Evolutionary conservation across 768 basidiomycete species (phyloP), one percentile per base, ranked within the genome.

Genomic region (Pisolithus orientalis): DNA sequence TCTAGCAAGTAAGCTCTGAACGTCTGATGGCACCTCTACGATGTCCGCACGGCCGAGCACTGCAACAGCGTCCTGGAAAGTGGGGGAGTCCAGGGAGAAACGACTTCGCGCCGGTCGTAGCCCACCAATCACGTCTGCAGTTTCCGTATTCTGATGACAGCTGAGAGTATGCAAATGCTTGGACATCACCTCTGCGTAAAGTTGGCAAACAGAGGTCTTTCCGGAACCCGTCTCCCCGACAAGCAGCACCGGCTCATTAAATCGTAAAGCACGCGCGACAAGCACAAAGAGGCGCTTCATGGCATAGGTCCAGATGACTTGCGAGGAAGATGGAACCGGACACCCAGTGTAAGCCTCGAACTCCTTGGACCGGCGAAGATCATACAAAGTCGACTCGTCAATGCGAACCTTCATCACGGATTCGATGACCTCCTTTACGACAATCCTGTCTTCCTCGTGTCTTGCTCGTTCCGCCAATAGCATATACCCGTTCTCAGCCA

Each of bases 91-190:
- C 10, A 75, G 53, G 5, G 80, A 68, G 17, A 73, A 71, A 21
- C 89, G 82, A 68, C 90, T 91, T 29, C 95, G 83, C 10, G 91
- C 73, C 5, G 95, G 95, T 32, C 95, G 80, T 58, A 96, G 79
- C 37, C 93, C 90, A 17, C 96, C 96, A 47, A 98, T 90, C 24
- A 99, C 75, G 65, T 99, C 96, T 10, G 94, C 91, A 0, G 95
- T 96, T 71, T 99, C 96, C 27, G 94, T 98, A 63, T 96, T 97
- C 68, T 96, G 94, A 65, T 99, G 96, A 62, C 96, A 98, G 59
- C 91, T 98, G 57, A 99, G 79, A 4, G 83, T 75, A 58, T 85
- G 73, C 27, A 99, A 73, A 34, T 66, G 71, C 61, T 82, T 82
- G 25, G 69, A 68, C 24, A 79, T 70, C 1, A 82, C 82, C 42